Evolutionary conservation across 1,284 basidiomycete species (phyloP), one percentile per base, ranked within the genome.

Genomic region (Hortiboletus rubellus): DNA sequence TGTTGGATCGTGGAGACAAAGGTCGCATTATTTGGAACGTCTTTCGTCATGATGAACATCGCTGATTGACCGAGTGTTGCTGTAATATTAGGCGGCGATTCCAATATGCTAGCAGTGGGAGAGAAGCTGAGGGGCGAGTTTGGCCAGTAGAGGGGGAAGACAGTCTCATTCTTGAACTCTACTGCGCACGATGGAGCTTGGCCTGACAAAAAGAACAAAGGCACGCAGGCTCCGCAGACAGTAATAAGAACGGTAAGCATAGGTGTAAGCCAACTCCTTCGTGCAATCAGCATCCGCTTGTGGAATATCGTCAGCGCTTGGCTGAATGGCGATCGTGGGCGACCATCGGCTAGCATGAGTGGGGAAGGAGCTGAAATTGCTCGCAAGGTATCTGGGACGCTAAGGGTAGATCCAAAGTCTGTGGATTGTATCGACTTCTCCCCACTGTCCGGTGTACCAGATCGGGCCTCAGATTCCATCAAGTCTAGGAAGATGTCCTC

Each of bases 401-500:
- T 47, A 11, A 43, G 52, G 10, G 36, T 27, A 18, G 51, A 54
- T 6, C 47, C 17, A 22, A 17, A 37, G n/a, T 58, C 58, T 17
- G 46, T 42, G 24, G 66, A 66, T 34, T 66, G 36, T 15, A 50
- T 45, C 11, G 60, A 60, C 48, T 62, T 70, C 37, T 53, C 53
- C 3, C 31, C 24, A 24, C 17, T 47, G 18, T 60, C 52, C 0
- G 41, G 42, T 3, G 54, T 41, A 22, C 24, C 17, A 3, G 15
- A 36, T 33, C 27, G 52, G 36, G 60, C 72, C 42, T 83, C 75
- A 34, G 77, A 74, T 52, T 78, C 74, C 85, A 90, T 91, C 33
- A 93, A 73, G 46, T 82, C 79, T 9, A 93, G 76, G 74, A 93
- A 93, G 42, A 93, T 87, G 55, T 91, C 87, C 66, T 92, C 91